A percentile compares a stretch with the other conserved stretches of the same genome.
Evolutionary conservation across 441 rosid genomes (phyloP).

Genomic region (Aleurites moluccanus): DNA sequence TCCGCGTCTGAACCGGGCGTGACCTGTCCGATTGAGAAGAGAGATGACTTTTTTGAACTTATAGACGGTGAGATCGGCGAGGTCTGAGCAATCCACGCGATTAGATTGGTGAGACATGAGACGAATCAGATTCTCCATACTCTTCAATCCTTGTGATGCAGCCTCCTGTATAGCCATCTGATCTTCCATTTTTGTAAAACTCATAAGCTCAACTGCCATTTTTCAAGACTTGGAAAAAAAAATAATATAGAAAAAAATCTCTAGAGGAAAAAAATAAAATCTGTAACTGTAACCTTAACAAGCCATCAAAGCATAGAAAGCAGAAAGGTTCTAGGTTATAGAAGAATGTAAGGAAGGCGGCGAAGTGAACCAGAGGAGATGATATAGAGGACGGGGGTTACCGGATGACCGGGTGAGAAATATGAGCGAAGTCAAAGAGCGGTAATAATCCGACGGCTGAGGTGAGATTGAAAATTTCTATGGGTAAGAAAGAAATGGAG

Average conservation of each 20-base stretch:
- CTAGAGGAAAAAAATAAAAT: neutral
- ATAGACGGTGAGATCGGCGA: conserved; percentile 66
- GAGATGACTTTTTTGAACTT: conserved; percentile 80
- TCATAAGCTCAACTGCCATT: conserved; percentile 73
- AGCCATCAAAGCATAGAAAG: conserved; percentile 17
- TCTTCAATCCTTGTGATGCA: conserved; percentile 74
- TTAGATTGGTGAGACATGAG: conserved; percentile 52
- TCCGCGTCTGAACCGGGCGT: conserved; percentile 86
- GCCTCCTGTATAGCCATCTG: conserved; percentile 78
- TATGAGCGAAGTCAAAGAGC: conserved; percentile 38
- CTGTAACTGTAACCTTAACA: conserved; percentile 16
- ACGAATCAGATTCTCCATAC: conserved; percentile 80
- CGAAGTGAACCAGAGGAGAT: conserved; percentile 9
- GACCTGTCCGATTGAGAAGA: conserved; percentile 78
- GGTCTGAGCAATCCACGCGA: conserved; percentile 55
- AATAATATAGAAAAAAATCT: neutral
- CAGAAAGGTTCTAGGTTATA: neutral
- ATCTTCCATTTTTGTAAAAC: conserved; percentile 65
- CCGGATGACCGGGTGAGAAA: conserved; percentile 49
- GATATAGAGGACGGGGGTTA: conserved; percentile 40
- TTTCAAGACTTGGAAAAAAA: neutral
- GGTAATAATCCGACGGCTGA: conserved; percentile 49
- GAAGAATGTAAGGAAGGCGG: conserved; percentile 22
- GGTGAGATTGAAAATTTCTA: conserved; percentile 52
- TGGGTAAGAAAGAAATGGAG: conserved; percentile 30